A percentile compares a stretch with the other conserved stretches of the same genome.
These are phyloP conservation scores for Coffea canephora DNA, from an alignment of 257 asterid genomes.

Conservation along the genomic window DNA sequence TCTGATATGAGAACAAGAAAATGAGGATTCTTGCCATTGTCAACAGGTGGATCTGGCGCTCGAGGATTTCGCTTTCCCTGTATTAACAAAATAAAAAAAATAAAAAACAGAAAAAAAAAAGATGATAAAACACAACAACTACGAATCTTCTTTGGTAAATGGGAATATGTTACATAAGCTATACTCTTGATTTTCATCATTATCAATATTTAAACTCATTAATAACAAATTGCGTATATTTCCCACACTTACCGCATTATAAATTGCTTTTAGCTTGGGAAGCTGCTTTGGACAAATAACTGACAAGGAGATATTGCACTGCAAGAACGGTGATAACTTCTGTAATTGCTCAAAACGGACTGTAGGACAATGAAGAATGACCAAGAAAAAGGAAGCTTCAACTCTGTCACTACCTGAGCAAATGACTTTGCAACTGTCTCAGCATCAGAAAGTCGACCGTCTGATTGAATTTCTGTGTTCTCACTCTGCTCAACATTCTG, in stretches of 20 bases:
- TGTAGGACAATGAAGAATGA: conserved; percentile 10
- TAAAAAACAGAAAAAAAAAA: not conserved
- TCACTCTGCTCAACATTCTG: conserved; percentile 59
- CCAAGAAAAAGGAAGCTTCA: not conserved
- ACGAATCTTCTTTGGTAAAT: not conserved
- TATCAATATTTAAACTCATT: not conserved
- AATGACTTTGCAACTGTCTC: conserved; percentile 78
- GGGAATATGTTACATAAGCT: not conserved
- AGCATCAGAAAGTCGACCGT: conserved; percentile 65
- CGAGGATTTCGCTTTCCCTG: conserved; percentile 78
- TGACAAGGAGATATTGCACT: conserved; percentile 82
- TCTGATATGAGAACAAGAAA: conserved; percentile 88
- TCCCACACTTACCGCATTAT: conserved; percentile 59
- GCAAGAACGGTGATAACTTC: conserved; percentile 34
- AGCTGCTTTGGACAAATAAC: conserved; percentile 94
- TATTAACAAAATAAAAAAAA: conserved; percentile 22
- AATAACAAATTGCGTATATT: conserved; percentile 12
- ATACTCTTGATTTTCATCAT: no score
- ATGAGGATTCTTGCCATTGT: conserved; percentile 69
- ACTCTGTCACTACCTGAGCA: conserved; percentile 56
- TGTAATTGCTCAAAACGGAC: conserved; percentile 17
- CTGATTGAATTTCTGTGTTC: conserved; percentile 52
- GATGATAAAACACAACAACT: not conserved
- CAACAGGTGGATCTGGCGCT: conserved; percentile 63
- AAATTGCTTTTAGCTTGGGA: conserved; percentile 74